Conservation (phyloP, 495 filamentous ascomycete genomes). For the Aspergillus ostianus region DNA sequence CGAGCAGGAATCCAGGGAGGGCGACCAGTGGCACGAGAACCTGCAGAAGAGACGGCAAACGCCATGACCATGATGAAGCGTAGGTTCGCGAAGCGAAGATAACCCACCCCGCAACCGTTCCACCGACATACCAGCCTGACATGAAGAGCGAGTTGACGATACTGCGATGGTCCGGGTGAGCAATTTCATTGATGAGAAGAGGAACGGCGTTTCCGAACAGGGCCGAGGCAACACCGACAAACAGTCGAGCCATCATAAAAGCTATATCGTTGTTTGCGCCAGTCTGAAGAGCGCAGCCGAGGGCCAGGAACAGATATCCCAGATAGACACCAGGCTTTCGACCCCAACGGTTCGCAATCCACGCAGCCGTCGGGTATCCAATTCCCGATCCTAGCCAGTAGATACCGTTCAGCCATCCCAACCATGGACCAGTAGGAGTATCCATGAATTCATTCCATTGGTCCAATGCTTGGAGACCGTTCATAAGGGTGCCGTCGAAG, state of each 20-base stretch:
- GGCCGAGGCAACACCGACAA: conserved; percentile 59
- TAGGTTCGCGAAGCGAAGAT: conserved; percentile 29
- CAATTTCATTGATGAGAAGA: conserved; percentile 61
- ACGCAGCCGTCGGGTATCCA: conserved; percentile 58
- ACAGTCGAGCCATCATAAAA: conserved; percentile 60
- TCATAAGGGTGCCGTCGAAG: conserved; percentile 35
- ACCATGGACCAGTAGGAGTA: conserved; percentile 49
- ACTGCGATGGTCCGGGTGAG: conserved; percentile 61
- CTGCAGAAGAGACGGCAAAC: conserved; percentile 52
- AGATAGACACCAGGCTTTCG: conserved; percentile 57
- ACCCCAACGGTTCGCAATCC: conserved; percentile 57
- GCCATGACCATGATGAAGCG: conserved; percentile 45
- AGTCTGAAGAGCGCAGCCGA: conserved; percentile 57
- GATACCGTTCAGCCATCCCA: conserved; percentile 62
- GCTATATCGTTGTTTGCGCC: conserved; percentile 38
- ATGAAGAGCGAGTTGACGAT: conserved; percentile 63
- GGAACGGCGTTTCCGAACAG: conserved; percentile 57
- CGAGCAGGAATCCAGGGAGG: conserved; percentile 37
- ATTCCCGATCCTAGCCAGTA: conserved; percentile 62
- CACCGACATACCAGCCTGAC: conserved; percentile 61
- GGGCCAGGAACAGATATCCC: conserved; percentile 57
- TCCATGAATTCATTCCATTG: conserved; percentile 38
- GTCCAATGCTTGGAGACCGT: conserved; percentile 35
- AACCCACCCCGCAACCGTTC: conserved; percentile 36
- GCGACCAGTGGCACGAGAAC: conserved; percentile 42